Evolutionary conservation across 2,329 filamentous ascomycete genomes (phyloP), one percentile per base, ranked within the genome.

Genomic region (Aureobasidium sp.): DNA sequence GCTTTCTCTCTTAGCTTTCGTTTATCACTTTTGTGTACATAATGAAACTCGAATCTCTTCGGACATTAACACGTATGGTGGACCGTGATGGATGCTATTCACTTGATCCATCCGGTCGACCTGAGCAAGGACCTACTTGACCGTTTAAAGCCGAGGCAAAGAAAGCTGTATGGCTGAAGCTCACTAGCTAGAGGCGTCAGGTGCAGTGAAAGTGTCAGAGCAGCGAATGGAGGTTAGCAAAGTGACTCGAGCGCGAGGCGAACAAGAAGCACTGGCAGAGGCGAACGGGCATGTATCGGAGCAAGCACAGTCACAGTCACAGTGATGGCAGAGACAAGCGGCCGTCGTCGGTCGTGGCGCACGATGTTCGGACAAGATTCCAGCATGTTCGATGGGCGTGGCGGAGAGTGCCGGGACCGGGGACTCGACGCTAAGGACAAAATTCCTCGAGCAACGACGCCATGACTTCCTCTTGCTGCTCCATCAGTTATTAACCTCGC

Each of bases 381-480:
- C 55, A 59, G 55, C 55, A 59, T 47, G 42, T 48, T 59, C 55
- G 42, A 59, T 48, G 55, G 44, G 42, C 44, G 36, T 59, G 32
- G 53, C 53, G 53, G 53, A 57, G 53, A 25, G 27, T 48, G 42
- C 44, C 55, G 55, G 30, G 42, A 37, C 44, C 36, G 55, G 44
- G 42, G 34, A 59, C 39, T 48, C 34, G 44, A 59, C 42, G 55
- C 55, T 59, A 59, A 48, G 42, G 44, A 45, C 55, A 59, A 59
- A 59, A 59, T 48, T 57, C 53, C 55, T 59, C 44, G 55, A 59
- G 50, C 42, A 21, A 59, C 55, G 55, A 59, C 55, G 55, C 55
- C 42, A 59, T 59, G 55, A 59, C 55, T 59, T 59, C 42, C 55
- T 48, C 44, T 39, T 59, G 55, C 42, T 48, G 42, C 55, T 59